Conservation (phyloP, 371 early-diverging fungal species). For the Nematocida sp. region DNA sequence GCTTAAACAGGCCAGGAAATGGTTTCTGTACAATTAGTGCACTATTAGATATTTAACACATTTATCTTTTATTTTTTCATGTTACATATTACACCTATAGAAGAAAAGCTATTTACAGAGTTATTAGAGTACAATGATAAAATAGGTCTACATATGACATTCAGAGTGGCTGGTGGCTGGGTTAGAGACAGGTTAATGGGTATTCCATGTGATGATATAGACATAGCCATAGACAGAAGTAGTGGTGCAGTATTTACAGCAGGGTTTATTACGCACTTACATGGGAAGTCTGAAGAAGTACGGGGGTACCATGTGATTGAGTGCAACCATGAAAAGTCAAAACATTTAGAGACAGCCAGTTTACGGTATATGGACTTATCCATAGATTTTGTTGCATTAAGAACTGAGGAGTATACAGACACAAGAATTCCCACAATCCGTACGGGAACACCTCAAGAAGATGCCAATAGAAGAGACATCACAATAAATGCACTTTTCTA, state of each 20-base stretch:
- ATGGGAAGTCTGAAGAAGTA: conserved; percentile 73
- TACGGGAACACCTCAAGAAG: conserved; percentile 87
- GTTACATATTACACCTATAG: conserved; percentile 9
- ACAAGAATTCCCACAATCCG: conserved; percentile 79
- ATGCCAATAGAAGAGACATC: conserved; percentile 89
- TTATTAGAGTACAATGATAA: conserved; percentile 38
- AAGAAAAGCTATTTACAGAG: conserved; percentile 41
- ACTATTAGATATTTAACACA: conserved; percentile 11
- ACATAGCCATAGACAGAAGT: conserved; percentile 87
- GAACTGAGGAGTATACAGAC: conserved; percentile 83
- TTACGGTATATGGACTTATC: conserved; percentile 76
- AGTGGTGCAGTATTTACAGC: conserved; percentile 87
- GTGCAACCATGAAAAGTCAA: conserved; percentile 88
- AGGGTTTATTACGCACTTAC: conserved; percentile 72
- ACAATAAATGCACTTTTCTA: conserved; percentile 97
- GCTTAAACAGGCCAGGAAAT: too few relatives aligned
- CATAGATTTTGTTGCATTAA: conserved; percentile 90
- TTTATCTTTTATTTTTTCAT: conserved; percentile 42
- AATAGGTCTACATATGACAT: conserved; percentile 30
- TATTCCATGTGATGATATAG: conserved; percentile 81
- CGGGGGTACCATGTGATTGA: conserved; percentile 32
- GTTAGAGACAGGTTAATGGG: conserved; percentile 77
- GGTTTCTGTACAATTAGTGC: background rate
- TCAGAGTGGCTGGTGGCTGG: conserved; percentile 70
- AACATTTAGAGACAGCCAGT: conserved; percentile 95